Conservation (phyloP, 345 rosid genomes). For the Populus alba region DNA sequence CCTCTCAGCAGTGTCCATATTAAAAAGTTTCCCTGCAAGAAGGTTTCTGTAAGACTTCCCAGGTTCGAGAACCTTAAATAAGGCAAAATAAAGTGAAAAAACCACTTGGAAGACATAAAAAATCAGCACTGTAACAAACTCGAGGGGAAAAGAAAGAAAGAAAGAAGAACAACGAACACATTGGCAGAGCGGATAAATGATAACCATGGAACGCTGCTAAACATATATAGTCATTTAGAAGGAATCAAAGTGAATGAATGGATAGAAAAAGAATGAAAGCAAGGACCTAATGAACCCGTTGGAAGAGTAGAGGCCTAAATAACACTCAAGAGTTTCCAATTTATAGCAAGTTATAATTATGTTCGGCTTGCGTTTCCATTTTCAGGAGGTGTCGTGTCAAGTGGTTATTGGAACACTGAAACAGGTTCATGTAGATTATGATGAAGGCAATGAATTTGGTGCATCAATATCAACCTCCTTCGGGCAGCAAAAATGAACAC, state of each 20-base stretch:
- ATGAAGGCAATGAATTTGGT: constrained; percentile 26
- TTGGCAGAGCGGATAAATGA: background rate
- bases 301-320: constrained; percentile 1
- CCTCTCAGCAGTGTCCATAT: constrained; percentile 55
- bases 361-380: background rate
- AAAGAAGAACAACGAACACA: background rate
- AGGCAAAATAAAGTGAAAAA: background rate
- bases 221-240: background rate
- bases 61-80: background rate
- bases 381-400: background rate
- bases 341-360: background rate
- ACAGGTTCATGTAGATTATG: constrained; percentile 20
- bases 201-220: too few species aligned
- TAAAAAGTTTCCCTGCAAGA: constrained; percentile 28
- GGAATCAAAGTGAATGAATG: background rate
- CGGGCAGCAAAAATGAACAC: background rate
- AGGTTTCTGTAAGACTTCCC: background rate
- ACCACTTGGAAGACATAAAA: background rate
- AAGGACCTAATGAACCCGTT: background rate
- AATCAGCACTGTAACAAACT: background rate
- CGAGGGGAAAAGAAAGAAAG: background rate
- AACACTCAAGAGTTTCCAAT: constrained; percentile 5
- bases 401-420: too few species aligned
- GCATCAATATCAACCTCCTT: constrained; percentile 24
- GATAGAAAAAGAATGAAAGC: background rate